Conservation (phyloP, 2,329 filamentous ascomycete genomes). For the Hypoxylon sp. region DNA sequence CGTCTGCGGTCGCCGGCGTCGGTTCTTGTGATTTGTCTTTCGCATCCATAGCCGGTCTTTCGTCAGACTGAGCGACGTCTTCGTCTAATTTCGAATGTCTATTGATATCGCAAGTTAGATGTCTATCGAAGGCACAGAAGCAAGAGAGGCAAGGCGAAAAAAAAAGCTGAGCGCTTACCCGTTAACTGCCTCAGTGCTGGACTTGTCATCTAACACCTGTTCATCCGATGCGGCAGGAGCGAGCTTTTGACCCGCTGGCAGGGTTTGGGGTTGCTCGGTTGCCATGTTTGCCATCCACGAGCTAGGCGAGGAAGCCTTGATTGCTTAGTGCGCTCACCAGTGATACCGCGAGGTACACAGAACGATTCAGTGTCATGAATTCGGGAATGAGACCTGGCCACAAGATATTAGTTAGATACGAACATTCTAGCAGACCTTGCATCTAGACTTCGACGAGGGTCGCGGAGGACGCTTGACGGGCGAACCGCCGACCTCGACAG, state of each 20-base stretch:
- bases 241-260: slow-evolving; percentile 37
- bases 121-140: background rate
- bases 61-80: slow-evolving; percentile 26
- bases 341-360: background rate
- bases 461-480: background rate
- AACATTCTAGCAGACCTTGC: background rate
- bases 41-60: slow-evolving; percentile 38
- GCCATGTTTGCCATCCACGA: slow-evolving; percentile 45
- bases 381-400: background rate
- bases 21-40: slow-evolving; percentile 21
- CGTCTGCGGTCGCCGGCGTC: slow-evolving; percentile 18
- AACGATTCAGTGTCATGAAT: slow-evolving; percentile 8
- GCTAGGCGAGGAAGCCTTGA: background rate
- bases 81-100: slow-evolving; percentile 37
- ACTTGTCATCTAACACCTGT: slow-evolving; percentile 60
- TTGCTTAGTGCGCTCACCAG: background rate
- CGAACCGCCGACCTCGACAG: background rate
- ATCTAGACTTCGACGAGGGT: no score
- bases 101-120: slow-evolving; percentile 5
- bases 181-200: slow-evolving; percentile 52
- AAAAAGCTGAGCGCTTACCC: slow-evolving; percentile 60
- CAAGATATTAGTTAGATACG: slow-evolving; percentile 8
- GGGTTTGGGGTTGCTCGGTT: slow-evolving; percentile 43
- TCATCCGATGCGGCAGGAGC: slow-evolving; percentile 28
- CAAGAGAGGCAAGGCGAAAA: background rate